Base-by-base conservation (phyloP, 129 eudicot species). In the Apium graveolens region DNA sequence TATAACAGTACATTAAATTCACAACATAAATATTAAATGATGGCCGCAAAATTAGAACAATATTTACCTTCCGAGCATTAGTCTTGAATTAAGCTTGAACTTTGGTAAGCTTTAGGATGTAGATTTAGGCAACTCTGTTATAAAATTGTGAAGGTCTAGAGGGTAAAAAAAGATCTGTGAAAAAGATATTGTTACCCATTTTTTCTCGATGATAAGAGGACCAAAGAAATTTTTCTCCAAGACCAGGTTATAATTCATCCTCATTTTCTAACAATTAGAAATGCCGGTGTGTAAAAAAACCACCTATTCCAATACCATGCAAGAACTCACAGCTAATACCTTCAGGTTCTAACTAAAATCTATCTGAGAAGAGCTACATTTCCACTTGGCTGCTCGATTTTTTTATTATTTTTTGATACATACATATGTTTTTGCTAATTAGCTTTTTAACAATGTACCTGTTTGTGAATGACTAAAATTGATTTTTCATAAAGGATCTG, bases 401-500 rank as follows among this genome's bases (percentile, higher is more conserved):
- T 70, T 70, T 38, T 27, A 9, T 34, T 17, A 70, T 37, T 21
- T 20, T 70, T 1, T 70, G 18, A 26, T 21, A 9, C 18, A 32
- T 34, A 9, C 7, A 32, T 34, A 6, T n/a, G n/a, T n/a, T n/a
- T n/a, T n/a, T n/a, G 42, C n/a, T 35, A 20, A 27, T 66, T 9
- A 0, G 41, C 41, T 34, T 29, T 21, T 29, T 5, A 11, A 31
- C 7, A 32, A 35, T 1, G 2, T 13, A 5, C 66, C 31, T 57
- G 68, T n/a, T 66, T 31, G 21, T 27, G 72, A 44, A n/a, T 8
- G 26, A 38, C 32, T 38, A 43, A 49, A 5, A 11, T 41, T 44
- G 38, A 44, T 44, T 44, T 17, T 14, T 38, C 14, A 20, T 44
- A 21, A 91, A 88, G 84, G 80, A 80, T 81, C 89, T 94, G 53